phyloP scores from a whole-genome alignment of 495 filamentous ascomycete species.

The Xylaria cubensis region DNA sequence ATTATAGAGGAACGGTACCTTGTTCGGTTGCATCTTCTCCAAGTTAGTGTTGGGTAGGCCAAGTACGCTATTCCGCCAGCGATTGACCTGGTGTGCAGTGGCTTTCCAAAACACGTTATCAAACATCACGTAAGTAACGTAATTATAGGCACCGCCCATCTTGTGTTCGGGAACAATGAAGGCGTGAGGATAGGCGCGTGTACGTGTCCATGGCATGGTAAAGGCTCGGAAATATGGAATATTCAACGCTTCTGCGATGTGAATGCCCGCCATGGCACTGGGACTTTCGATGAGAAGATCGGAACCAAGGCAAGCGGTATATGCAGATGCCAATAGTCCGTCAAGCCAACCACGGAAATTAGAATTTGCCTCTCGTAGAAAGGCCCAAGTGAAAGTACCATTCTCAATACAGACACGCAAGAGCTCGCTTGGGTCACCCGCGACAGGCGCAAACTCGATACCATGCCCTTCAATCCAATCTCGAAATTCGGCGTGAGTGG shows the following conservation, averaged over 20 bases:
- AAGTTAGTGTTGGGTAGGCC: slow-evolving; percentile 79
- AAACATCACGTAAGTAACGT: slow-evolving; percentile 95
- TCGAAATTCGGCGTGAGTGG: slow-evolving; percentile 89
- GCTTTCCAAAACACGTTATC: slow-evolving; percentile 97
- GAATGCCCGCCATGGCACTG: slow-evolving; percentile 97
- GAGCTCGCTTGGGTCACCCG: slow-evolving; percentile 90
- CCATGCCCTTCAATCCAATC: slow-evolving; percentile 89
- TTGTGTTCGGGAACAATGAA: slow-evolving; percentile 94
- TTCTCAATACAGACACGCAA: slow-evolving; percentile 97
- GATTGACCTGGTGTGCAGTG: slow-evolving; percentile 88
- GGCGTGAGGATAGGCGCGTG: slow-evolving; percentile 93
- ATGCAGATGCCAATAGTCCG: slow-evolving; percentile 82
- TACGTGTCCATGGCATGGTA: slow-evolving; percentile 98
- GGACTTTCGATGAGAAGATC: slow-evolving; percentile 95
- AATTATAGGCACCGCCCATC: slow-evolving; percentile 94
- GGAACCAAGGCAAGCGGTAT: slow-evolving; percentile 81
- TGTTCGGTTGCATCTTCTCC: slow-evolving; percentile 93
- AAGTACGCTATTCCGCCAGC: slow-evolving; percentile 84
- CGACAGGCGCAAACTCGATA: slow-evolving; percentile 88
- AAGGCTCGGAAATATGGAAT: slow-evolving; percentile 98
- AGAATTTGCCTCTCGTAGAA: slow-evolving; percentile 82
- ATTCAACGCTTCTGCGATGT: slow-evolving; percentile 93
- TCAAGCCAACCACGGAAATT: slow-evolving; percentile 97
- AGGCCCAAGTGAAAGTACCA: slow-evolving; percentile 95
- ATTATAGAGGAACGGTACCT: slow-evolving; percentile 97